phyloP scores from a whole-genome alignment of 2,329 filamentous ascomycete genomes.

The Apiospora malaysiana region DNA sequence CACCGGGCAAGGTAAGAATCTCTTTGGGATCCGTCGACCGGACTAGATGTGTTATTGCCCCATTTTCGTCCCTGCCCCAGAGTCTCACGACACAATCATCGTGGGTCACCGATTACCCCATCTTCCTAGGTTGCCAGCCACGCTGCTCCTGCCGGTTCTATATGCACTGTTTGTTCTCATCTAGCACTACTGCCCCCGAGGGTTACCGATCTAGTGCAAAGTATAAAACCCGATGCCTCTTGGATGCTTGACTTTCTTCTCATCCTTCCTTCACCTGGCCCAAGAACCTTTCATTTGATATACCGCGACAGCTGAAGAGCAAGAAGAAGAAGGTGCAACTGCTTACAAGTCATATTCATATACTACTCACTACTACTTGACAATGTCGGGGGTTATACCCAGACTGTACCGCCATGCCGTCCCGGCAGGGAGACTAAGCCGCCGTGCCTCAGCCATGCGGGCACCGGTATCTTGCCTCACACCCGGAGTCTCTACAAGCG shows the following conservation, averaged over 20 bases:
- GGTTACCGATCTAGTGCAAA: conserved; percentile 17
- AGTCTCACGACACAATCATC: conserved; percentile 8
- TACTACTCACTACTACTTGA: neutral
- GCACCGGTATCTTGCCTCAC: neutral
- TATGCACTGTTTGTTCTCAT: conserved; percentile 5
- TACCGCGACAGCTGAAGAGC: neutral
- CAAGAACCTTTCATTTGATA: neutral
- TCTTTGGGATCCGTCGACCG: neutral
- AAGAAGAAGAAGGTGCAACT: neutral
- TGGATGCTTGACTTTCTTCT: conserved; percentile 1
- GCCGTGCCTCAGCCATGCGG: neutral
- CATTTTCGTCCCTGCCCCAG: conserved; percentile 5
- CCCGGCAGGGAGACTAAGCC: neutral
- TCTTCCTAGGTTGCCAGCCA: neutral
- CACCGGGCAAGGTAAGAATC: neutral
- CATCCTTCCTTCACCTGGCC: neutral
- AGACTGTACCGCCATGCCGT: neutral
- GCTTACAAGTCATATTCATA: neutral
- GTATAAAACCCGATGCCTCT: neutral
- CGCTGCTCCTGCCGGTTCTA: neutral
- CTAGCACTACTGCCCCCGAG: neutral
- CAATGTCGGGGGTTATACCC: neutral
- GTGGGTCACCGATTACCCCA: neutral
- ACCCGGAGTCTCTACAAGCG: neutral
- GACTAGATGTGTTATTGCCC: neutral